These are phyloP conservation scores for Stevia rebaudiana DNA, from an alignment of 140 eudicot genomes.

Conservation along the genomic window DNA sequence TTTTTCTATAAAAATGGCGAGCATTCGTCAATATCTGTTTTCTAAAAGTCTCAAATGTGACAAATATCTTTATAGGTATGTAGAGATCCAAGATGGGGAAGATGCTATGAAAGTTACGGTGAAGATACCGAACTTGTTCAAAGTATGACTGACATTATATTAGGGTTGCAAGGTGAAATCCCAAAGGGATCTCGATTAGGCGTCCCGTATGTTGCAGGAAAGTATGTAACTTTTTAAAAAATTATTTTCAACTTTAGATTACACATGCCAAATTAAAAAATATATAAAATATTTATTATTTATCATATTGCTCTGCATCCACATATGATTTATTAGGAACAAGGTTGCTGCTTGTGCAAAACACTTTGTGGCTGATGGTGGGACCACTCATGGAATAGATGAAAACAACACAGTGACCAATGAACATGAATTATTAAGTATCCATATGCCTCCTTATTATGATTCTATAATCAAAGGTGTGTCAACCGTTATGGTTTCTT, in stretches of 20 bases:
- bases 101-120: constrained; percentile 84
- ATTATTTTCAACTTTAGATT: too few relatives aligned
- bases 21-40: not conserved
- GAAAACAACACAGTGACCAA: constrained; percentile 48
- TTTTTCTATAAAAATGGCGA: not conserved
- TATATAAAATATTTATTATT: not conserved
- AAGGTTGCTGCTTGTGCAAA: constrained; percentile 72
- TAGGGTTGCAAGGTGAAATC: constrained; percentile 67
- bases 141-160: constrained; percentile 66
- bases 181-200: constrained; percentile 48
- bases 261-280: not conserved
- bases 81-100: constrained; percentile 91
- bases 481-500: constrained; percentile 63
- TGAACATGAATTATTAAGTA: constrained; percentile 38
- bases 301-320: not conserved
- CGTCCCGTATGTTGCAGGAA: constrained; percentile 62
- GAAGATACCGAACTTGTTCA: constrained; percentile 64
- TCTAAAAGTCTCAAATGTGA: constrained; percentile 12
- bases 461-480: constrained; percentile 57
- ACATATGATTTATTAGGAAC: constrained; percentile 34
- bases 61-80: constrained; percentile 46
- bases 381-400: constrained; percentile 60
- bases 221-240: constrained; percentile 26
- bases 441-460: constrained; percentile 64
- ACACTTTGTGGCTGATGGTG: constrained; percentile 87